These are phyloP conservation scores for Gracilaria vermiculophylla DNA, from an alignment of 23 red algal species.

Conservation along the genomic window DNA sequence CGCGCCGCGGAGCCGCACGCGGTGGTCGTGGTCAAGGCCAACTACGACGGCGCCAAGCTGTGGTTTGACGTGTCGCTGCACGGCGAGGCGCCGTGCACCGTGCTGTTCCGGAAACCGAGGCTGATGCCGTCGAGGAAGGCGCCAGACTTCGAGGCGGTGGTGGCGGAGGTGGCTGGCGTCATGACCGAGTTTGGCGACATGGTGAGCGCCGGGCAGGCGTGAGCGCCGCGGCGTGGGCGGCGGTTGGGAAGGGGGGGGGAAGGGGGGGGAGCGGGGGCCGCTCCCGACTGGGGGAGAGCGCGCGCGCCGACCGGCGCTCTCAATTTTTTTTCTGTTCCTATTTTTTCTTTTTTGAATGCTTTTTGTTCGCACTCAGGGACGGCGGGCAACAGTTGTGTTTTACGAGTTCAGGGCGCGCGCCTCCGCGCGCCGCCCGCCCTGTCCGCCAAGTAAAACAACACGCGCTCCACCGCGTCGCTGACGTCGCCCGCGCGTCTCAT, in stretches of 20 bases:
- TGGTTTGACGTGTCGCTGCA: constrained; percentile 36
- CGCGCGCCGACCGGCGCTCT: too few relatives aligned
- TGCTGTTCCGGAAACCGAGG: constrained; percentile 26
- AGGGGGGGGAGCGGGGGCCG: too few relatives aligned
- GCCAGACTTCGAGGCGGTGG: constrained; percentile 17
- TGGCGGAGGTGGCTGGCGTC: constrained; percentile 1
- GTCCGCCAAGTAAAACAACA: not conserved
- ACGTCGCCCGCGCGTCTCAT: not conserved
- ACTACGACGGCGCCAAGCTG: constrained; percentile 30
- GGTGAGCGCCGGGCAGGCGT: not conserved
- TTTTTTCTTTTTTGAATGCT: too few relatives aligned
- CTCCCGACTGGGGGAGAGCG: too few relatives aligned
- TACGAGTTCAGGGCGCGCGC: not conserved
- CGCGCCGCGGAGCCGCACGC: constrained; percentile 29
- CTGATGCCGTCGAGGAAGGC: constrained; percentile 28
- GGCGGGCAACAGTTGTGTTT: not conserved
- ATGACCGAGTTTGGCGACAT: constrained; percentile 16
- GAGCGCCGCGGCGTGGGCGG: not conserved
- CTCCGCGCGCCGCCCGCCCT: too few relatives aligned
- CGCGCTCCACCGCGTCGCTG: not conserved
- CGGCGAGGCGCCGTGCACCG: constrained; percentile 43
- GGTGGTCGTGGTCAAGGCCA: constrained; percentile 10
- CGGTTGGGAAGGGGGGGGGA: not conserved
- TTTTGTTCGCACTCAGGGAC: too few relatives aligned
- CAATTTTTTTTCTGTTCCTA: too few relatives aligned